Conservation (phyloP, 805 yeast genomes). For the Barnettozyma populi region DNA sequence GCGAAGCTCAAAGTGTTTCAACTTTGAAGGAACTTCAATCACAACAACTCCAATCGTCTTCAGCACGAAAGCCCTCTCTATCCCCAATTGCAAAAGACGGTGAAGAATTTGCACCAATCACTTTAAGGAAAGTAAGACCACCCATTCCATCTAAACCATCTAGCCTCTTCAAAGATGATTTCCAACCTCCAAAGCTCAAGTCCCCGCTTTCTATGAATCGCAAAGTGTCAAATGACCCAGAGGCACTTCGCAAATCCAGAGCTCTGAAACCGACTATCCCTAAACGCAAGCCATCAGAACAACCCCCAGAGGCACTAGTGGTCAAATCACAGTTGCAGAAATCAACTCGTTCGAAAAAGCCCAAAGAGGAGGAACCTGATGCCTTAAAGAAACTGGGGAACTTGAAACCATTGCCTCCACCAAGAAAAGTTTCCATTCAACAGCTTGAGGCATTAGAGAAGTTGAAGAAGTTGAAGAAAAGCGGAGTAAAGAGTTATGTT, state of each 20-base stretch:
- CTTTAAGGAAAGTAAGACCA: slow-evolving; percentile 21
- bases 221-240: slow-evolving; percentile 11
- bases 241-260: slow-evolving; percentile 8
- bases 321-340: slow-evolving; percentile 8
- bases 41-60: slow-evolving; percentile 10
- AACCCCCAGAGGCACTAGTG: slow-evolving; percentile 21
- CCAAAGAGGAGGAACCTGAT: slow-evolving; percentile 4
- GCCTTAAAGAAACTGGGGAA: slow-evolving; percentile 8
- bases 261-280: slow-evolving; percentile 21
- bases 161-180: background rate
- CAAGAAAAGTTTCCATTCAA: slow-evolving; percentile 17
- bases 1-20: slow-evolving; percentile 5
- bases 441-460: slow-evolving; percentile 20
- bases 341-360: slow-evolving; percentile 2
- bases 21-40: slow-evolving; percentile 14
- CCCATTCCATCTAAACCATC: slow-evolving; percentile 4
- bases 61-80: background rate
- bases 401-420: slow-evolving; percentile 21
- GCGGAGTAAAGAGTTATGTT: background rate
- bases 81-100: background rate
- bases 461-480: slow-evolving; percentile 15
- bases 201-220: background rate
- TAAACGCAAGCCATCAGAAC: slow-evolving; percentile 14
- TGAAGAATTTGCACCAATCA: slow-evolving; percentile 7
- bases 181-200: slow-evolving; percentile 2